Percentiles rank a stretch among this genome's conserved stretches.
Evolutionary conservation across 768 basidiomycete genomes (phyloP).

Genomic region (Crucibulum laeve): DNA sequence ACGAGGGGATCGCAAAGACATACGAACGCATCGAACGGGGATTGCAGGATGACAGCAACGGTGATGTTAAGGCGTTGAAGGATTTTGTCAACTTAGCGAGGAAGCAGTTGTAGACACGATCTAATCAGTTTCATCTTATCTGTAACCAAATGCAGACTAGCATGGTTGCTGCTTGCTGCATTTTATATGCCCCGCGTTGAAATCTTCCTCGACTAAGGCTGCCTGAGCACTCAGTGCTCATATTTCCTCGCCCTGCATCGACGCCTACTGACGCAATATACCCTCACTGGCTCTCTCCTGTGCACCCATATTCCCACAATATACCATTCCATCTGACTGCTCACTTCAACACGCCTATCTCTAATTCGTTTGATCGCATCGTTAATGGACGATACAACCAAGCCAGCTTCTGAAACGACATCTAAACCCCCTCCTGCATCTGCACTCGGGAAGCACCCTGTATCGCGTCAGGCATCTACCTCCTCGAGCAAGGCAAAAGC

Average conservation of each 20-base stretch:
- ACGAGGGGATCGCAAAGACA: slow-evolving; percentile 41
- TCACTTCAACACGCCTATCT: too few species aligned
- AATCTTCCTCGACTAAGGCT: too few species aligned
- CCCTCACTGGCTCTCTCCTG: too few species aligned
- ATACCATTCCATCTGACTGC: too few species aligned
- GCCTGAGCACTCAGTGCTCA: too few species aligned
- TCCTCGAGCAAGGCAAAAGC: slow-evolving; percentile 15
- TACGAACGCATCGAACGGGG: slow-evolving; percentile 40
- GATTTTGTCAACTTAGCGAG: slow-evolving; percentile 44
- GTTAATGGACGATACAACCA: not conserved
- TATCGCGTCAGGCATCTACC: slow-evolving; percentile 15
- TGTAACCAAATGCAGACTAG: slow-evolving; percentile 3
- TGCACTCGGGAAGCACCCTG: not conserved
- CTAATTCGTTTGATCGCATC: too few species aligned
- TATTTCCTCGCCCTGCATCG: too few species aligned
- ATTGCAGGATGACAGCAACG: slow-evolving; percentile 25
- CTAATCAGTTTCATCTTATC: slow-evolving; percentile 5
- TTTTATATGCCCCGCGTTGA: slow-evolving; percentile 3
- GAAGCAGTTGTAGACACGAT: slow-evolving; percentile 11
- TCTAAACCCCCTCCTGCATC: slow-evolving; percentile 9
- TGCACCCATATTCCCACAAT: too few species aligned
- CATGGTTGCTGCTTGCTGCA: too few species aligned
- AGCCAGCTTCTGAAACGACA: slow-evolving; percentile 3
- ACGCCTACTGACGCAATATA: too few species aligned
- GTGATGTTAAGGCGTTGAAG: slow-evolving; percentile 35